A percentile compares a stretch with the other conserved stretches of the same genome.
These are phyloP conservation scores for Boeremia exigua DNA, from an alignment of 2,329 filamentous ascomycete species.

Conservation along the genomic window DNA sequence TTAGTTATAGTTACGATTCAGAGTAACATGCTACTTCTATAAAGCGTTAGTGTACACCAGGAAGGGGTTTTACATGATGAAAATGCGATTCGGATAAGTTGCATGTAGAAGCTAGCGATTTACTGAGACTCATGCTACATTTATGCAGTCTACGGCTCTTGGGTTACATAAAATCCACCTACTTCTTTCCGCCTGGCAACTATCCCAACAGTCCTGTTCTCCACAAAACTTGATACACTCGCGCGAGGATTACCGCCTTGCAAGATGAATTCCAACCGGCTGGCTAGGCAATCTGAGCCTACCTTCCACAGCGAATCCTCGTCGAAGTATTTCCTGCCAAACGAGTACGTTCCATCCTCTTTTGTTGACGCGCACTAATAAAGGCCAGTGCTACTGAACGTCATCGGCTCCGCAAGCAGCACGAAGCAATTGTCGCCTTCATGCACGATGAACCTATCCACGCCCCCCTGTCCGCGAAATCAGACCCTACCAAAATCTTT, in stretches of 20 bases:
- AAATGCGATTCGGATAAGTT: not conserved
- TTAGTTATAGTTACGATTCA: not conserved
- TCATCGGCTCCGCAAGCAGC: not conserved
- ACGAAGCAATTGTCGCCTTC: not conserved
- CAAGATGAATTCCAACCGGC: not conserved
- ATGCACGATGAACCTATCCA: not conserved
- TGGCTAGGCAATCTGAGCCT: not conserved
- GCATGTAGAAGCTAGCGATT: not conserved
- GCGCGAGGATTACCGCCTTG: not conserved
- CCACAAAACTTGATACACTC: no score
- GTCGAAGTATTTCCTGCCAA: not conserved
- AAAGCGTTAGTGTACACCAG: not conserved
- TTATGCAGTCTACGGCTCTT: not conserved
- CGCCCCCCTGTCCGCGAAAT: not conserved
- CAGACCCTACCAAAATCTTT: not conserved
- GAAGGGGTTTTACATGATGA: not conserved
- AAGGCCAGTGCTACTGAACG: not conserved
- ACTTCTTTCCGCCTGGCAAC: no score
- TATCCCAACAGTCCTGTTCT: no score
- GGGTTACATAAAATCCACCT: not conserved
- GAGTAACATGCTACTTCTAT: not conserved
- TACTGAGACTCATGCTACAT: not conserved
- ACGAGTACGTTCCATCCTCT: not conserved
- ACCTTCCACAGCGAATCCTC: not conserved
- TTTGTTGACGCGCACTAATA: not conserved